A percentile compares a stretch with the other conserved stretches of the same genome.
phyloP scores from a whole-genome alignment of 2,329 filamentous ascomycete species.

The Botryotinia calthae region DNA sequence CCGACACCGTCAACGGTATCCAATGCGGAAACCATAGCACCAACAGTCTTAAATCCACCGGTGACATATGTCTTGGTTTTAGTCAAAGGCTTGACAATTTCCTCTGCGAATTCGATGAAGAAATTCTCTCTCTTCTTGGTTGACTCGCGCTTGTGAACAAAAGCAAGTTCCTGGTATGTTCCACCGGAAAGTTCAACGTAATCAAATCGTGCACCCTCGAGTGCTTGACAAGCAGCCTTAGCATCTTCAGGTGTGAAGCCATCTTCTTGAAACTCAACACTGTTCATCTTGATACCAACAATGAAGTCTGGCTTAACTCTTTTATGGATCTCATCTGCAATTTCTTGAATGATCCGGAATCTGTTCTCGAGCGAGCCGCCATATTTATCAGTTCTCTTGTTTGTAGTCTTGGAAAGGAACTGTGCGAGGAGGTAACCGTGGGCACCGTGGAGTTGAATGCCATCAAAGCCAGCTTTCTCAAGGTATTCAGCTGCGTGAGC shows the following conservation, averaged over 20 bases:
- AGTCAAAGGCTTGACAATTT: slow-evolving; percentile 48
- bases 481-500: slow-evolving; percentile 60
- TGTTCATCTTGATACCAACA: slow-evolving; percentile 56
- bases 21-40: slow-evolving; percentile 48
- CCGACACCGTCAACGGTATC: slow-evolving; percentile 49
- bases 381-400: slow-evolving; percentile 37
- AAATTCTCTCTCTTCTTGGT: slow-evolving; percentile 58
- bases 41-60: slow-evolving; percentile 56
- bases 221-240: slow-evolving; percentile 48
- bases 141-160: slow-evolving; percentile 41
- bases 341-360: slow-evolving; percentile 50
- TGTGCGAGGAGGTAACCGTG: slow-evolving; percentile 39
- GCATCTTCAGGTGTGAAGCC: slow-evolving; percentile 59
- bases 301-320: slow-evolving; percentile 42
- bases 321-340: slow-evolving; percentile 59
- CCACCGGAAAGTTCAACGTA: slow-evolving; percentile 69
- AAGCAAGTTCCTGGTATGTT: slow-evolving; percentile 52
- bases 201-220: slow-evolving; percentile 55
- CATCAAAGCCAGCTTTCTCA: slow-evolving; percentile 59
- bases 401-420: slow-evolving; percentile 36
- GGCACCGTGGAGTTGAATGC: slow-evolving; percentile 41
- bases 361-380: slow-evolving; percentile 37
- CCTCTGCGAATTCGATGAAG: slow-evolving; percentile 63
- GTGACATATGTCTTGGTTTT: slow-evolving; percentile 53
- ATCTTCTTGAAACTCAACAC: slow-evolving; percentile 56